phyloP scores from a whole-genome alignment of 208 protist species.

The Acanthamoeba healyi region DNA sequence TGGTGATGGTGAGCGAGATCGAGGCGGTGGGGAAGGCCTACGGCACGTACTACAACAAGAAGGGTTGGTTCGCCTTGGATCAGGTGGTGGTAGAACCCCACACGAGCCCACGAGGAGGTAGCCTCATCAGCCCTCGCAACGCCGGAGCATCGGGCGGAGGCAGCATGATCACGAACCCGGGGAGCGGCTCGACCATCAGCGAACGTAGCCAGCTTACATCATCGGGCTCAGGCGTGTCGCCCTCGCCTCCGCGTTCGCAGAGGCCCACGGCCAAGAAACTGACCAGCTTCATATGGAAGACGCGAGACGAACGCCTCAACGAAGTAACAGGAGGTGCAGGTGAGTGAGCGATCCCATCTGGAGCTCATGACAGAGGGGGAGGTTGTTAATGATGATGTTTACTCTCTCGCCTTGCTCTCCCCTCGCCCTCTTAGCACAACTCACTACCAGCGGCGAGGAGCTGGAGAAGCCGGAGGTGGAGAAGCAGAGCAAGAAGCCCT shows the following conservation, averaged over 20 bases:
- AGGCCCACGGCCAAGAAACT: background rate
- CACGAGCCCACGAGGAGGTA: background rate
- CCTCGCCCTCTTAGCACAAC: background rate
- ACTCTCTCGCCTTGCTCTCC: background rate
- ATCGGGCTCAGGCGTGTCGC: background rate
- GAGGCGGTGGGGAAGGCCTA: background rate
- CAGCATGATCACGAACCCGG: background rate
- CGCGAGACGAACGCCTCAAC: background rate
- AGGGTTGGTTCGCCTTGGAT: conserved; percentile 1
- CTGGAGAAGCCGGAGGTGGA: background rate
- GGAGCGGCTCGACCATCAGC: background rate
- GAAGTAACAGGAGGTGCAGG: background rate
- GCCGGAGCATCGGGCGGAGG: too few species aligned
- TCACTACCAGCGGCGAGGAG: background rate
- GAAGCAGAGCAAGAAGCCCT: background rate
- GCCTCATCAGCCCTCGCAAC: background rate
- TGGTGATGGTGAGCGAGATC: conserved; percentile 20
- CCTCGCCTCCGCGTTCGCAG: background rate
- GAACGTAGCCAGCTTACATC: too few species aligned
- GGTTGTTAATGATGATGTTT: too few species aligned
- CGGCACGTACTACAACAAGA: background rate
- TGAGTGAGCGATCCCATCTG: too few species aligned
- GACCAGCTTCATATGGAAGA: background rate
- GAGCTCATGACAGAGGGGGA: too few species aligned
- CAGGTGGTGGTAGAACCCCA: background rate